Conservation (phyloP, 257 asterid species). For the Solanum sitiens region DNA sequence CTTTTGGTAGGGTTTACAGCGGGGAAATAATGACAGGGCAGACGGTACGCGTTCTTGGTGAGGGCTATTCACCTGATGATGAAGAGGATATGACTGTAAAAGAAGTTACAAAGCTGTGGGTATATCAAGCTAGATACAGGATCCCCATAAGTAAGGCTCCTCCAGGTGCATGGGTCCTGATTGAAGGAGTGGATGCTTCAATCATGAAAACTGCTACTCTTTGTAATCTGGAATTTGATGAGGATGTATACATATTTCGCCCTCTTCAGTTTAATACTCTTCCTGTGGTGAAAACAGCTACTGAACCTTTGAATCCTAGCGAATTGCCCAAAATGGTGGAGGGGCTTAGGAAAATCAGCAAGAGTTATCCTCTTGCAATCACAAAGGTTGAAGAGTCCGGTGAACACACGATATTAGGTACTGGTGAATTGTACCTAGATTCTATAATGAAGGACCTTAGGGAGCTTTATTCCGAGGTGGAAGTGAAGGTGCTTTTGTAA, state of each 20-base stretch:
- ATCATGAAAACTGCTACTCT: slow-evolving; percentile 98
- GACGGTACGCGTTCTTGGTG: slow-evolving; percentile 85
- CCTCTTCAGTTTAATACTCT: slow-evolving; percentile 96
- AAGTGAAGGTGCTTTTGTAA: slow-evolving; percentile 68
- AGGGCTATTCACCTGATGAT: slow-evolving; percentile 97
- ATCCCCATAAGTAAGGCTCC: slow-evolving; percentile 92
- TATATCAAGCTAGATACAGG: slow-evolving; percentile 96
- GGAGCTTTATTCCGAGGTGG: slow-evolving; percentile 97
- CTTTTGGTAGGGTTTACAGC: slow-evolving; percentile 94
- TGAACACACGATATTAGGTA: slow-evolving; percentile 93
- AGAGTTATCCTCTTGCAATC: slow-evolving; percentile 96
- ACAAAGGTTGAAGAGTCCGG: slow-evolving; percentile 98
- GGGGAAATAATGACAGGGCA: slow-evolving; percentile 92
- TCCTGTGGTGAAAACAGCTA: slow-evolving; percentile 96
- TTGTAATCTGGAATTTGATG: slow-evolving; percentile 70
- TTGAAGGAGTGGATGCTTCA: slow-evolving; percentile 99
- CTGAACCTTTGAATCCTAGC: slow-evolving; percentile 95
- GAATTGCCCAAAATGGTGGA: slow-evolving; percentile 99
- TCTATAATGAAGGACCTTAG: slow-evolving; percentile 97
- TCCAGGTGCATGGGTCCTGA: slow-evolving; percentile 99
- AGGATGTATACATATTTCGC: slow-evolving; percentile 80
- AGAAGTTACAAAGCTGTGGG: slow-evolving; percentile 93
- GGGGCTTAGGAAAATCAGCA: slow-evolving; percentile 95
- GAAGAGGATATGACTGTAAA: slow-evolving; percentile 98
- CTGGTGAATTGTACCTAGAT: slow-evolving; percentile 92